A percentile compares a stretch with the other conserved stretches of the same genome.
Evolutionary conservation across 305 asterid species (phyloP).

Genomic region (Ilex paraguariensis): DNA sequence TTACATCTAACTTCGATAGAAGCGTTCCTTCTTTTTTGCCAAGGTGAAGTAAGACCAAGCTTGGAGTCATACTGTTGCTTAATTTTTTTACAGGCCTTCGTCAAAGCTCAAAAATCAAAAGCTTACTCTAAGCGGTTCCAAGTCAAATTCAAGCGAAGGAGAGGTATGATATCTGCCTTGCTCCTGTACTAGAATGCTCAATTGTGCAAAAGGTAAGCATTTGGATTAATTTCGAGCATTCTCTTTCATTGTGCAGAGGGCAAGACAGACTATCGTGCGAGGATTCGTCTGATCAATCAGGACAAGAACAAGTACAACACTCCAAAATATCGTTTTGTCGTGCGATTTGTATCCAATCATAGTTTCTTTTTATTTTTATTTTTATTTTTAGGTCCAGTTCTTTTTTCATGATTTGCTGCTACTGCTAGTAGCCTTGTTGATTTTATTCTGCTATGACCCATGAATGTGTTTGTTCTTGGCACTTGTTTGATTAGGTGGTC

Average conservation of each 20-base stretch:
- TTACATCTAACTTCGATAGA: no score
- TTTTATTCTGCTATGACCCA: neutral
- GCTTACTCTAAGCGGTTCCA: slow-evolving; percentile 88
- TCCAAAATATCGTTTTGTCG: slow-evolving; percentile 77
- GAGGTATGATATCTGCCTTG: slow-evolving; percentile 33
- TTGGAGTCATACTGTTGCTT: no score
- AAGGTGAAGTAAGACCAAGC: no score
- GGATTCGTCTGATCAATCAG: slow-evolving; percentile 86
- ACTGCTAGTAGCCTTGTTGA: neutral
- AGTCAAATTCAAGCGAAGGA: slow-evolving; percentile 86
- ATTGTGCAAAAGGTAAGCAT: neutral
- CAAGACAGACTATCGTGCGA: slow-evolving; percentile 85
- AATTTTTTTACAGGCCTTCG: slow-evolving; percentile 38
- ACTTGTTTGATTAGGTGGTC: no score
- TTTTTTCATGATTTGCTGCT: neutral
- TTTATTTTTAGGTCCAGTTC: neutral
- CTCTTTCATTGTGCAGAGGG: slow-evolving; percentile 49
- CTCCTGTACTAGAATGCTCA: neutral
- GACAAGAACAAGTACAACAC: slow-evolving; percentile 90
- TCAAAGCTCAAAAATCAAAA: slow-evolving; percentile 65
- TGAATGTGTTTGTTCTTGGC: neutral
- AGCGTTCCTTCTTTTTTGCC: no score
- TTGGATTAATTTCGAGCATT: neutral
- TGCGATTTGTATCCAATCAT: slow-evolving; percentile 70
- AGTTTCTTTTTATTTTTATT: neutral